A percentile compares a stretch with the other conserved stretches of the same genome.
Conservation (phyloP, 2,329 filamentous ascomycete species). For the Aspergillus sclerotialis region DNA sequence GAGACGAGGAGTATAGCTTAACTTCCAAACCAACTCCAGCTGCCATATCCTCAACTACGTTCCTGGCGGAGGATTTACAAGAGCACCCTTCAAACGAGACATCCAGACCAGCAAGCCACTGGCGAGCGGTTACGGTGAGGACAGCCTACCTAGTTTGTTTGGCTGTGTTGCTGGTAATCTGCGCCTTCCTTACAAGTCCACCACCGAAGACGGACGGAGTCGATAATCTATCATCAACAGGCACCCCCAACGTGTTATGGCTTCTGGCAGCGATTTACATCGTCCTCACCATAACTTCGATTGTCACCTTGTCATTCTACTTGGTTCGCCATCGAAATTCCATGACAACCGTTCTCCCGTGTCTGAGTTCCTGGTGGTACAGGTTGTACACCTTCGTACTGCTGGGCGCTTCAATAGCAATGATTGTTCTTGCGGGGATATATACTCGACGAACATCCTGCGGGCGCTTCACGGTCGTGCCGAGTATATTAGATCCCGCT, state of each 20-base stretch:
- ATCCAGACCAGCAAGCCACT: not conserved
- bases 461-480: slow-evolving; percentile 1
- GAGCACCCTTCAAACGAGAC: not conserved
- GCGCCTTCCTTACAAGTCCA: not conserved
- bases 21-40: not conserved
- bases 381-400: slow-evolving; percentile 1
- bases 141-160: not conserved
- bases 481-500: not conserved
- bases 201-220: too few species aligned
- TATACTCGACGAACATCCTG: slow-evolving; percentile 2
- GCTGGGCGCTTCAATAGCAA: not conserved
- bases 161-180: not conserved
- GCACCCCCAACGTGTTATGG: not conserved
- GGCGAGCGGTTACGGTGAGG: not conserved
- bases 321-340: not conserved
- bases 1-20: not conserved
- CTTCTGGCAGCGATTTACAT: not conserved
- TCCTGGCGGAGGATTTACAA: not conserved
- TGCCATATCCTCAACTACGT: not conserved
- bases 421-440: slow-evolving; percentile 1
- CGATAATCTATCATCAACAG: not conserved
- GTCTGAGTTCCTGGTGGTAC: slow-evolving; percentile 4
- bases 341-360: slow-evolving; percentile 3
- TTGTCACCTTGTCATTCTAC: not conserved
- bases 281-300: not conserved